Evolutionary conservation across 805 yeast genomes (phyloP), one percentile per base, ranked within the genome.

Genomic region (Priceomyces castillae): DNA sequence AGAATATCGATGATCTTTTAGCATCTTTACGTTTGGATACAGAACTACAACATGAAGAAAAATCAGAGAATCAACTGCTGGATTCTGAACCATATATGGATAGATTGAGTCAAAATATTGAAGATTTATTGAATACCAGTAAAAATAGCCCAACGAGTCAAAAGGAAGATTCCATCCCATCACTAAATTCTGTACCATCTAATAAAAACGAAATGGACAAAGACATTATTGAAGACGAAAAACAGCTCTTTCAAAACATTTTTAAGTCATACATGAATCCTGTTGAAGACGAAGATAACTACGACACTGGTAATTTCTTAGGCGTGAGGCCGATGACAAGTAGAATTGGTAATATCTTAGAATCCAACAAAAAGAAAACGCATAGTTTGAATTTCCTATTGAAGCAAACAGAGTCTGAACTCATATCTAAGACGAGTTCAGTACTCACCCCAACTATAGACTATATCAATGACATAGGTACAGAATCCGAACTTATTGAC

Each of bases 221-320:
- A 23, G 31, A 17, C 6, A 39, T 49, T 18, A 43, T 51, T 7
- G 47, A 56, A 15, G 58, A 57, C 23, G 65, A 60, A 42, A 54
- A 50, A 38, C 46, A 46, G 40, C 43, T 58, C 25, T 59, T 60
- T 37, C 56, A 49, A 40, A 53, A 59, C 38, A 55, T 61, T 20
- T 59, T 61, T 43, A 52, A 59, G 26, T 52, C 58, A 12, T 60
- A 59, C 37, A 50, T 57, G 47, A 40, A 48, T 18, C 56, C 56
- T 3, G 17, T 39, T 23, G 41, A 44, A 14, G 36, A 41, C 10
- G 42, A 40, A 31, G 26, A 34, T 6, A 36, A 37, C n/a, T 10
- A 46, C 15, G 31, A 28, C 15, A 9, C 25, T 22, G 9, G 25
- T 22, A 9, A 22, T 22, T 28, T 11, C n/a, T 28, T 28, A 11